These are phyloP conservation scores for Argentina anserina DNA, from an alignment of 306 rosid genomes.

Conservation along the genomic window DNA sequence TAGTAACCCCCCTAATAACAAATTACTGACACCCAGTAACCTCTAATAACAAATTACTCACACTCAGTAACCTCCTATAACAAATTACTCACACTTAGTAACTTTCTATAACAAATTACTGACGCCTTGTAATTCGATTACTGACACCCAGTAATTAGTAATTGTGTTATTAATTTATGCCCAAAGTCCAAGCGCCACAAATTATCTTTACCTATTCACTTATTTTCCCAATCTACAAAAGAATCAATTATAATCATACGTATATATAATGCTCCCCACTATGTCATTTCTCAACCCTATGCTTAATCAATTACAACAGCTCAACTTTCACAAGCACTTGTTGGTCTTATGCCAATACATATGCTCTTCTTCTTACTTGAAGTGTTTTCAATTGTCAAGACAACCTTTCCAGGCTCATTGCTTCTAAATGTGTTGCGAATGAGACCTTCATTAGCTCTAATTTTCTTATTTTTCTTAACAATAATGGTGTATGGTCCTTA, in stretches of 20 bases:
- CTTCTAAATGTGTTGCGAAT: conserved; percentile 35
- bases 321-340: conserved; percentile 23
- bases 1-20: too few relatives aligned
- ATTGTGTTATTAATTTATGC: too few relatives aligned
- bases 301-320: too few relatives aligned
- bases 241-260: background rate
- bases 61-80: too few relatives aligned
- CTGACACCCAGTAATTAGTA: too few relatives aligned
- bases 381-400: conserved; percentile 32
- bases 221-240: conserved; percentile 11
- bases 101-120: too few relatives aligned
- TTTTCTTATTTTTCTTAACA: conserved; percentile 43
- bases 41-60: too few relatives aligned
- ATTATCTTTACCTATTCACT: too few relatives aligned
- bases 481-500: conserved; percentile 41
- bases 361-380: conserved; percentile 41
- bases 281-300: background rate
- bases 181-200: too few relatives aligned
- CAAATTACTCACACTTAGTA: too few relatives aligned
- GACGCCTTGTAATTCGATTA: too few relatives aligned
- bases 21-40: too few relatives aligned
- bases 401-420: conserved; percentile 44
- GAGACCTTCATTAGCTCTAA: conserved; percentile 29
- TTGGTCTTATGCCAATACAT: conserved; percentile 41
- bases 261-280: background rate